Base-by-base conservation (phyloP, 1,284 basidiomycete species). In the Inonotus hispidus region DNA sequence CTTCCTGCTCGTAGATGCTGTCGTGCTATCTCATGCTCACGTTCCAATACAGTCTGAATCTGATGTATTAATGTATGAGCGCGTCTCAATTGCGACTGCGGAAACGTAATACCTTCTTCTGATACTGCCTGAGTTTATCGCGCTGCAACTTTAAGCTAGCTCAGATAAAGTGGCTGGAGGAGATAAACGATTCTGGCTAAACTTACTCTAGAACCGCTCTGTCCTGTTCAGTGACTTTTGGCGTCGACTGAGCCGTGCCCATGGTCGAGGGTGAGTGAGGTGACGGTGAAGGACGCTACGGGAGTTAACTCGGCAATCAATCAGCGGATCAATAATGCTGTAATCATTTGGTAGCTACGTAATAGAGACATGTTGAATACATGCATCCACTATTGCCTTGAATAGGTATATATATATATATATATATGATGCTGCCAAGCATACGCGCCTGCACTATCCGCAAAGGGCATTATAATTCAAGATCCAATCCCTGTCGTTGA, bases 81-180 rank as follows among this genome's bases (percentile, higher is more conserved):
- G 19, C 21, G 16, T 35, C 38, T n/a, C 13, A 54, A 29, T n/a
- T 50, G 25, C 38, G 21, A 52, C 25, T 19, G 38, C 29, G 49
- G 50, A 21, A 16, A 64, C 81, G 43, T 64, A 93, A 14, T 43
- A 43, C 96, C 82, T 90, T 89, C 76, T 88, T 93, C 82, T 96
- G 95, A 70, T 98, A 99, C 72, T 95, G 93, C 72, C 84, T 90
- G 64, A 99, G 79, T 72, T 95, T 96, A 74, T 99, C 97, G 49
- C 97, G 82, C 74, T 99, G 96, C 54, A 97, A 75, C 75, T 99
- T 99, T 66, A 99, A 82, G 71, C 94, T 90, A 70, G 50, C 60
- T 61, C 63, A 62, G 53, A 32, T 16, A 29, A 55, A 54, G 43
- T 29, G 56, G 39, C 32, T 50, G 45, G 37, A 21, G 35, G 19